Evolutionary conservation across 2,329 filamentous ascomycete species (phyloP).

Genomic region (Myriangium duriaei): DNA sequence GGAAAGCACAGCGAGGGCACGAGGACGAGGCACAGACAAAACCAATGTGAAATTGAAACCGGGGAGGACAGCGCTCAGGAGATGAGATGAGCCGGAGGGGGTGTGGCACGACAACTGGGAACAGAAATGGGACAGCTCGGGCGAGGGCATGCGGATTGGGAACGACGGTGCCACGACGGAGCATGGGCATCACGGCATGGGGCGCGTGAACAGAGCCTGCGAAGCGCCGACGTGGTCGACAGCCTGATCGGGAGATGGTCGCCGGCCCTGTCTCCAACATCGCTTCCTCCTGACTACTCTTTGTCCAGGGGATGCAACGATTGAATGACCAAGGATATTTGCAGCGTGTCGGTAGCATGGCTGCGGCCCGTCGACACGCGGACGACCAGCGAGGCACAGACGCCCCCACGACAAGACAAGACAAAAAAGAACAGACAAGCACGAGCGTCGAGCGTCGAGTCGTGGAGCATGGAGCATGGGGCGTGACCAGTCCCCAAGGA

Average conservation of each 20-base stretch:
- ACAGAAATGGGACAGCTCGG: not conserved
- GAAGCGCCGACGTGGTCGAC: not conserved
- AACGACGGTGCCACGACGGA: not conserved
- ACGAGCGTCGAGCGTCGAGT: not conserved
- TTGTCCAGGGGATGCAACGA: no score
- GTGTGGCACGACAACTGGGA: not conserved
- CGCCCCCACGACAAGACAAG: not conserved
- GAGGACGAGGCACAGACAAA: not conserved
- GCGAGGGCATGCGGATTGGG: not conserved
- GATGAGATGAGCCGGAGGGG: not conserved
- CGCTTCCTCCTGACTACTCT: no score
- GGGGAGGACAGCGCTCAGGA: not conserved
- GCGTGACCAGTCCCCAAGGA: not conserved
- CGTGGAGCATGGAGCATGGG: not conserved
- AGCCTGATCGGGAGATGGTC: not conserved
- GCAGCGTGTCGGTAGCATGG: no score
- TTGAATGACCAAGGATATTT: no score
- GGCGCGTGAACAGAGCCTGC: not conserved
- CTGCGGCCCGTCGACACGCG: no score
- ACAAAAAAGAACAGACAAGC: not conserved
- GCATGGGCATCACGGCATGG: not conserved
- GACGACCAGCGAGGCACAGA: not conserved
- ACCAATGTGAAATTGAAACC: not conserved
- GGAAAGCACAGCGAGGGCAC: not conserved
- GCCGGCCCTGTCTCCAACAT: no score